Conservation (phyloP, 2,329 filamentous ascomycete genomes). For the Hyphodiscus sp. region DNA sequence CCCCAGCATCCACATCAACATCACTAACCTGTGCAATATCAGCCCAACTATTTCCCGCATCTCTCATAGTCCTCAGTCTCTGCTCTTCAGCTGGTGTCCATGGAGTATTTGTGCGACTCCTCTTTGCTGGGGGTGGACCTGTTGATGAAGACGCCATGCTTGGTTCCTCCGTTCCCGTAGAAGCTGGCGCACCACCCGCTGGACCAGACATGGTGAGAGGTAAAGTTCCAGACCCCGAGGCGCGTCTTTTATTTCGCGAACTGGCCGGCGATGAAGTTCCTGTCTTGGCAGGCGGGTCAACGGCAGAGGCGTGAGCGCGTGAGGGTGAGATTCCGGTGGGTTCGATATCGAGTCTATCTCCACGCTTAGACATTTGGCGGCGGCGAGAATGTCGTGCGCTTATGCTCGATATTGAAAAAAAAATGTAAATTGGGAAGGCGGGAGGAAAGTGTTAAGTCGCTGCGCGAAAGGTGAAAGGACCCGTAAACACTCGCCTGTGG, state of each 20-base stretch:
- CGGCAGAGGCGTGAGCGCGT: slow-evolving; percentile 13
- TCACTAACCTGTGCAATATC: slow-evolving; percentile 86
- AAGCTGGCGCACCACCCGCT: slow-evolving; percentile 8
- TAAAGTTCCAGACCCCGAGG: slow-evolving; percentile 13
- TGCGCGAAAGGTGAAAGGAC: slow-evolving; percentile 1
- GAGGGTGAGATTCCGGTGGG: slow-evolving; percentile 18
- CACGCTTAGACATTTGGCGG: slow-evolving; percentile 28
- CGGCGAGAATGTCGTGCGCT: slow-evolving; percentile 7
- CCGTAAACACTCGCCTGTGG: slow-evolving; percentile 17
- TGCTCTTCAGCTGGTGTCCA: slow-evolving; percentile 96
- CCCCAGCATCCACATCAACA: slow-evolving; percentile 2
- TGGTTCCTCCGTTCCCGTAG: slow-evolving; percentile 15
- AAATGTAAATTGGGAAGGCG: neutral
- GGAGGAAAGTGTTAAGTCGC: slow-evolving; percentile 3
- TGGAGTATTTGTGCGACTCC: slow-evolving; percentile 95
- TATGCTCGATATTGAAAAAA: slow-evolving; percentile 1
- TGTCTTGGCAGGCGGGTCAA: slow-evolving; percentile 20
- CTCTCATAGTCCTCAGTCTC: slow-evolving; percentile 87
- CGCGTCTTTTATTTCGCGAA: slow-evolving; percentile 26
- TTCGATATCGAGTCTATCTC: slow-evolving; percentile 21
- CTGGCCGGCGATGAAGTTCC: slow-evolving; percentile 16
- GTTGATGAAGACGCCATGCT: slow-evolving; percentile 32
- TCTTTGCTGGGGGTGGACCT: slow-evolving; percentile 62
- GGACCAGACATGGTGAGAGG: slow-evolving; percentile 21
- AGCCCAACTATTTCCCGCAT: slow-evolving; percentile 89